A percentile compares a stretch with the other conserved stretches of the same genome.
Evolutionary conservation across 1,139 yeast genomes (phyloP).

Genomic region (Suhomyces terraborum): DNA sequence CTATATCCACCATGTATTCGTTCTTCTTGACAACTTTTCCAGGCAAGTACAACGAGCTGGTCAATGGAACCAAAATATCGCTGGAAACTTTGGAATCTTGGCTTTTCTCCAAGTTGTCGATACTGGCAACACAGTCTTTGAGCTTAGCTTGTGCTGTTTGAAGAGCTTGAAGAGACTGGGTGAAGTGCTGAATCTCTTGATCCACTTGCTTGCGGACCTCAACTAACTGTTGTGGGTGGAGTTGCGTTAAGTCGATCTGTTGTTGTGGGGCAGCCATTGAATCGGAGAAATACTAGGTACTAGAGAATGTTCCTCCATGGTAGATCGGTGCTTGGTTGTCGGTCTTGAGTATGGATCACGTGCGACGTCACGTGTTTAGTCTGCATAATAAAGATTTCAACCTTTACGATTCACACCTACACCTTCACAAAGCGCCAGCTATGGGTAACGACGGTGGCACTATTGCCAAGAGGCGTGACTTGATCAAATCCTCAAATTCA

Average conservation of each 20-base stretch:
- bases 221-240: conserved; percentile 80
- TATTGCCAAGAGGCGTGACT: conserved; percentile 48
- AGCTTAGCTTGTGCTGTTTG: conserved; percentile 83
- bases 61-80: conserved; percentile 78
- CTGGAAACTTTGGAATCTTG: conserved; percentile 36
- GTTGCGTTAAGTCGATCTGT: conserved; percentile 59
- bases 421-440: too few species aligned
- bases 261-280: conserved; percentile 11
- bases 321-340: background rate
- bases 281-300: background rate
- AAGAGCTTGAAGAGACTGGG: conserved; percentile 81
- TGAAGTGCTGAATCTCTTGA: conserved; percentile 81
- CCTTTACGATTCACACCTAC: too few species aligned
- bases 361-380: background rate
- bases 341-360: background rate
- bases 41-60: conserved; percentile 86
- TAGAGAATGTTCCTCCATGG: background rate
- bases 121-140: conserved; percentile 75
- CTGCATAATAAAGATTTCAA: too few species aligned
- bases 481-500: conserved; percentile 30
- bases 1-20: conserved; percentile 86
- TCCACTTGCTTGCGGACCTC: conserved; percentile 85
- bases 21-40: conserved; percentile 68
- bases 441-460: conserved; percentile 59
- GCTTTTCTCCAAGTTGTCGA: conserved; percentile 55